Conservation (phyloP, 1,139 yeast genomes). For the Debaryomyces robertsiae region DNA sequence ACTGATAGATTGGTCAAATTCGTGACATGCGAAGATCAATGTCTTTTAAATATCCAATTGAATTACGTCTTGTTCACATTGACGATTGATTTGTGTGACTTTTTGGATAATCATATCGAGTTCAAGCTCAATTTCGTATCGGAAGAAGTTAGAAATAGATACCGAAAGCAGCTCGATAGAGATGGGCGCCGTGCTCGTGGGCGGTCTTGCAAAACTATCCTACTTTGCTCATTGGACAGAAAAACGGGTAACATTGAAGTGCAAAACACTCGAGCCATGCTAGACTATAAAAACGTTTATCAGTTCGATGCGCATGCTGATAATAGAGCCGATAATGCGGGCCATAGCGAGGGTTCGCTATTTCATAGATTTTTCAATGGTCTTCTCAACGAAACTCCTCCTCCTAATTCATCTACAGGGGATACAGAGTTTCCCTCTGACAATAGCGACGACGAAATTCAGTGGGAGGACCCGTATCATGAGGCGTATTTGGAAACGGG, state of each 20-base stretch:
- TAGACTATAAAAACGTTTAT: slow-evolving; percentile 17
- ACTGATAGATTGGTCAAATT: slow-evolving; percentile 27
- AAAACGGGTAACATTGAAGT: slow-evolving; percentile 33
- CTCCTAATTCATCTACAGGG: slow-evolving; percentile 3
- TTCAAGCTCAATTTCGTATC: slow-evolving; percentile 10
- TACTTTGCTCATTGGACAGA: slow-evolving; percentile 36
- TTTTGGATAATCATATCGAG: slow-evolving; percentile 21
- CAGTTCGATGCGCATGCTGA: slow-evolving; percentile 10
- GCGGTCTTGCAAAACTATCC: slow-evolving; percentile 17
- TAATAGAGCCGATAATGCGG: background rate
- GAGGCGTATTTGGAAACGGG: slow-evolving; percentile 10
- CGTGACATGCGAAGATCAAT: slow-evolving; percentile 29
- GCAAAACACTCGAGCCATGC: slow-evolving; percentile 21
- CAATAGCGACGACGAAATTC: slow-evolving; percentile 4
- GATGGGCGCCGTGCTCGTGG: background rate
- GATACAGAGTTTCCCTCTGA: slow-evolving; percentile 6
- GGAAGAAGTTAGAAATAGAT: slow-evolving; percentile 9
- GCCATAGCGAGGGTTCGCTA: slow-evolving; percentile 5
- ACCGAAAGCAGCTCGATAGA: slow-evolving; percentile 7
- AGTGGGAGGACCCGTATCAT: slow-evolving; percentile 12
- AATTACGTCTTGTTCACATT: slow-evolving; percentile 40
- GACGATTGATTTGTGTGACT: slow-evolving; percentile 29
- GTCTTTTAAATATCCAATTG: slow-evolving; percentile 38
- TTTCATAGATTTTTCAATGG: slow-evolving; percentile 9
- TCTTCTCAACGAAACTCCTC: slow-evolving; percentile 6